Base-by-base conservation (phyloP, 202 grass and related monocot species). In the Setaria italica region DNA sequence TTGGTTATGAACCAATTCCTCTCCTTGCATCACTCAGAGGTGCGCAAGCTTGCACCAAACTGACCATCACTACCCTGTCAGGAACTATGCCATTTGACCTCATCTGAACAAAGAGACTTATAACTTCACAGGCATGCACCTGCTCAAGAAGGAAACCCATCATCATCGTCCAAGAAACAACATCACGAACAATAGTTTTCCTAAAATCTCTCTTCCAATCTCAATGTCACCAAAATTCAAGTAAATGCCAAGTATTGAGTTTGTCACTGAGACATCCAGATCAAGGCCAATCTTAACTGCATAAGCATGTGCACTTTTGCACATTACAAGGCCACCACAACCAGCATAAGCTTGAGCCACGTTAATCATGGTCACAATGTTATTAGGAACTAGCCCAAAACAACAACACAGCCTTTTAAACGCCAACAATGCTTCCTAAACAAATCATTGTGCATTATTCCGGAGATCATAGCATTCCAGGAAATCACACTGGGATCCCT, bases 201-300 rank as follows among this genome's bases (percentile, higher is more conserved):
- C 85, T 46, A 95, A 95, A 83, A 87, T 76, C 55, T 78, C 63
- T 72, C 58, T 93, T 78, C 84, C 90, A 51, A 65, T 51, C 42
- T 83, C 81, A 80, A 91, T 65, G 46, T 72, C 58, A 19, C 70
- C 68, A 72, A 85, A 89, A 87, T 69, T 88, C 77, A 89, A 77
- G 74, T 95, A 93, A 90, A 95, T 91, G 49, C 85, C 82, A 63
- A 95, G 83, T 46, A 95, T 65, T n/a, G 68, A 91, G 86, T 93
- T 95, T 78, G 83, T 77, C 75, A 91, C 81, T 3, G 62, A 76
- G 56, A 85, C 81, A 88, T 85, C 32, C 81, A 89, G 78, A 66
- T 93, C 90, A 87, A 39, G 4, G 37, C 3, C 37, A 39, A 39
- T 39, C 37, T 39, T 39, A 39, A 39, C 37, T 39, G 37, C 37